phyloP scores from a whole-genome alignment of 768 basidiomycete species.

The Naganishia kalamii region DNA sequence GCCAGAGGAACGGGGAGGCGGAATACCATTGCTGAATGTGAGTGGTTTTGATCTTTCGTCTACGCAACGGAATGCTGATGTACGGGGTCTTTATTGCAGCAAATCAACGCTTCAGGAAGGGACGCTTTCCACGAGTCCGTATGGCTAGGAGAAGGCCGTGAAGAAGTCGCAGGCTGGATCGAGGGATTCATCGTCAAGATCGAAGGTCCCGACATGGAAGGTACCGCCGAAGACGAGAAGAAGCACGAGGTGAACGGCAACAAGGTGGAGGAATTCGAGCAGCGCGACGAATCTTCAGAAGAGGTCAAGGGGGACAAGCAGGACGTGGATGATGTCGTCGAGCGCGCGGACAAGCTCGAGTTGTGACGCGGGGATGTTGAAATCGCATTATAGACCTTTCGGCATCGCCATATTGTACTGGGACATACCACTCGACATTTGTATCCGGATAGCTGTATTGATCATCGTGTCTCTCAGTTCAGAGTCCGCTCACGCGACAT shows the following conservation, averaged over 20 bases:
- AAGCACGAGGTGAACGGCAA: constrained; percentile 52
- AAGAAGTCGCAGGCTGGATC: constrained; percentile 46
- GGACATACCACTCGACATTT: no score
- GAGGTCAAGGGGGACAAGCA: constrained; percentile 14
- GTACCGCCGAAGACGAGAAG: constrained; percentile 76
- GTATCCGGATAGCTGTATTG: no score
- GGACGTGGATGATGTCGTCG: constrained; percentile 33
- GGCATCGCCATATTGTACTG: background rate
- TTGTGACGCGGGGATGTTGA: background rate
- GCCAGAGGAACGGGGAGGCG: constrained; percentile 43
- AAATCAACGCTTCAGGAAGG: constrained; percentile 38
- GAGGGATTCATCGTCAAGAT: constrained; percentile 56
- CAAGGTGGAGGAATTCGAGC: constrained; percentile 24
- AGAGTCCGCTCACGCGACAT: no score
- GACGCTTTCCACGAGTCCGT: constrained; percentile 43
- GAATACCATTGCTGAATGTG: constrained; percentile 40
- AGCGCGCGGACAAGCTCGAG: constrained; percentile 28
- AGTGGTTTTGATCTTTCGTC: constrained; percentile 6
- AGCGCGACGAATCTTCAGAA: constrained; percentile 13
- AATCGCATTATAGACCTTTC: background rate
- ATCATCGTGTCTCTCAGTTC: no score
- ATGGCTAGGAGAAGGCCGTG: constrained; percentile 44
- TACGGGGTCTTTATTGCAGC: constrained; percentile 19
- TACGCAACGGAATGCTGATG: background rate
- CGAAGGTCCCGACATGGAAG: constrained; percentile 72